phyloP scores from a whole-genome alignment of 2,329 filamentous ascomycete genomes.

The Rosellinia necatrix region DNA sequence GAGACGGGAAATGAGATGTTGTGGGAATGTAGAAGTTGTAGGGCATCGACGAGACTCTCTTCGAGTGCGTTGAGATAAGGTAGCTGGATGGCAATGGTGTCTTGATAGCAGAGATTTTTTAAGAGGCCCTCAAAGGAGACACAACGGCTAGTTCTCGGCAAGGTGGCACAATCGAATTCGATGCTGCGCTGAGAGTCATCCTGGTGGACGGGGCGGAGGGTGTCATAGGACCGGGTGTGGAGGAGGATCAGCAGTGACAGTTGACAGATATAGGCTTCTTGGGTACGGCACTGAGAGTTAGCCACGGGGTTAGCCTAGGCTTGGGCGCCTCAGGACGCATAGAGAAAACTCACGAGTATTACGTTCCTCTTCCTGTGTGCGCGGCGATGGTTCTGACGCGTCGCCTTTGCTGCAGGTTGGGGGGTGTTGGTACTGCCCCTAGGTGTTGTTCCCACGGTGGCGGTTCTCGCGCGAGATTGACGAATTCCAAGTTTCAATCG shows the following conservation, averaged over 20 bases:
- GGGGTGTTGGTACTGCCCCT: no score
- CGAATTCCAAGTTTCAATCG: no score
- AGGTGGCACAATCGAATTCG: conserved; percentile 3
- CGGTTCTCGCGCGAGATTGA: no score
- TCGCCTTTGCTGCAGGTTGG: no score
- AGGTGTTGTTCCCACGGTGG: no score
- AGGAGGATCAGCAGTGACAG: not conserved
- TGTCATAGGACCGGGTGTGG: not conserved
- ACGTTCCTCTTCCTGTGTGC: not conserved
- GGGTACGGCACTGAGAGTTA: not conserved
- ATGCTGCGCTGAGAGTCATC: not conserved
- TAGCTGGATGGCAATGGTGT: not conserved
- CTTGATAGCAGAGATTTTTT: conserved; percentile 1
- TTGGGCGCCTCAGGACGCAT: no score
- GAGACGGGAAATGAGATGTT: conserved; percentile 17
- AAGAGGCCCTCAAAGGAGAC: conserved; percentile 13
- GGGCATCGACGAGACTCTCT: conserved; percentile 1
- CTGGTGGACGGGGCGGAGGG: not conserved
- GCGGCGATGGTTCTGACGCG: no score
- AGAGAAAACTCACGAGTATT: no score
- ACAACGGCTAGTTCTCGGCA: not conserved
- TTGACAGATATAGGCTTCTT: not conserved
- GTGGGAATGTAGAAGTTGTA: conserved; percentile 5
- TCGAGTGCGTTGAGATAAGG: not conserved
- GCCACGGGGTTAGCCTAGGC: no score